A percentile compares a stretch with the other conserved stretches of the same genome.
Evolutionary conservation across 768 basidiomycete species (phyloP).

Genomic region (Clathrus columnatus): DNA sequence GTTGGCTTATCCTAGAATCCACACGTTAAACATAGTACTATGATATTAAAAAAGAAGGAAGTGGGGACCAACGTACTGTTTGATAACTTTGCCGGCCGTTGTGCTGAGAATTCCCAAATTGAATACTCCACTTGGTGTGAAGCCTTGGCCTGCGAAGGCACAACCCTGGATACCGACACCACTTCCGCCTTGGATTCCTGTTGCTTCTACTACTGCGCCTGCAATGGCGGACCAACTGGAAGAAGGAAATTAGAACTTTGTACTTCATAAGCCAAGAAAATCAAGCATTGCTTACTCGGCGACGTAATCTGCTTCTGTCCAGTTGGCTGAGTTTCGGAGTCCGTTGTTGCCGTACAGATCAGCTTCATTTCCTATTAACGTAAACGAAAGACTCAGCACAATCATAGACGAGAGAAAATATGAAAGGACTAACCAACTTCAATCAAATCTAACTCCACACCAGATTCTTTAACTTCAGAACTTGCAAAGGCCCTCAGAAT

Average conservation of each 20-base stretch:
- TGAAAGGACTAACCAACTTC: conserved; percentile 22
- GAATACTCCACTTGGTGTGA: conserved; percentile 57
- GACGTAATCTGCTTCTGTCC: conserved; percentile 38
- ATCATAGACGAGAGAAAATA: neutral
- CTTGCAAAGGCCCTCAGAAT: conserved; percentile 42
- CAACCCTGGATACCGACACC: conserved; percentile 38
- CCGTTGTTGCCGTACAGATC: conserved; percentile 46
- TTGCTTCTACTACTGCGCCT: conserved; percentile 35
- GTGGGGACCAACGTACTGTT: conserved; percentile 32
- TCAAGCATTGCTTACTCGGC: conserved; percentile 31
- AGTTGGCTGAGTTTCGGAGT: conserved; percentile 27
- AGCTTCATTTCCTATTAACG: conserved; percentile 42
- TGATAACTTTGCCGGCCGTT: conserved; percentile 40
- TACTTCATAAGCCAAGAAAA: neutral
- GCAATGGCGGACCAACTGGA: conserved; percentile 50
- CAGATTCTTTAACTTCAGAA: conserved; percentile 27
- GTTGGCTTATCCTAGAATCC: conserved; percentile 42
- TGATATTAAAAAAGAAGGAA: neutral
- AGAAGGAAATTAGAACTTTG: neutral
- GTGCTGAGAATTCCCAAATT: conserved; percentile 41
- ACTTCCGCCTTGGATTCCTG: conserved; percentile 29
- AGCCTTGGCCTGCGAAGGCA: conserved; percentile 38
- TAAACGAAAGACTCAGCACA: neutral
- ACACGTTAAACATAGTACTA: neutral
- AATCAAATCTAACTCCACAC: conserved; percentile 45